Percentiles rank a stretch among this genome's conserved stretches.
phyloP scores from a whole-genome alignment of 139 green algal species.

The Chlorella sp. region DNA sequence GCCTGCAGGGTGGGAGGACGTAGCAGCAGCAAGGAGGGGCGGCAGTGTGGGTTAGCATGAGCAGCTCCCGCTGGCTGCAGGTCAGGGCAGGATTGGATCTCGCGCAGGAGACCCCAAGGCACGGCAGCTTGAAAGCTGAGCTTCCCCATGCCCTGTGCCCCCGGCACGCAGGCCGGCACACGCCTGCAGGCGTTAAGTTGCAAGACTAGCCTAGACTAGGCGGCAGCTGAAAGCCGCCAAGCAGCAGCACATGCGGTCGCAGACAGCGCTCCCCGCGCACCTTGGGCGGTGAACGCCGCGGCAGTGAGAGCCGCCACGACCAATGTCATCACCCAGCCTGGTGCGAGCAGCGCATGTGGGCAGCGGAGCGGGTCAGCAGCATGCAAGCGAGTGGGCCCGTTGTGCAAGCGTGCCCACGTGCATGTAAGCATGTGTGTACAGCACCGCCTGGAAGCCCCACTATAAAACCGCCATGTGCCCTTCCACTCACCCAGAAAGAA shows the following conservation, averaged over 20 bases:
- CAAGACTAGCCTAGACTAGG: too few species aligned
- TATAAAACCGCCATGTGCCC: too few species aligned
- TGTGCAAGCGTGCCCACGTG: too few species aligned
- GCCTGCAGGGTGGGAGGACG: not conserved
- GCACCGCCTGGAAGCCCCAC: too few species aligned
- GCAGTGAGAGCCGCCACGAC: constrained; percentile 35
- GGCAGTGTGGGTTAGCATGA: not conserved
- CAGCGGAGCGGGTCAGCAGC: too few species aligned
- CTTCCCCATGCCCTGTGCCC: not conserved
- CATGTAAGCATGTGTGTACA: too few species aligned
- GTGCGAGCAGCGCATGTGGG: too few species aligned
- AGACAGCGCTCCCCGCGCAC: not conserved
- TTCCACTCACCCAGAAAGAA: constrained; percentile 9
- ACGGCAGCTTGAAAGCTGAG: too few species aligned
- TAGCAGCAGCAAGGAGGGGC: not conserved
- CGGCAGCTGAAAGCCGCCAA: not conserved
- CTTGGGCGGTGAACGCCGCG: not conserved
- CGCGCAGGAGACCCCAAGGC: too few species aligned
- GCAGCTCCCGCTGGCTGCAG: too few species aligned
- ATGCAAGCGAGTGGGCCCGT: too few species aligned
- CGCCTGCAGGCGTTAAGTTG: not conserved
- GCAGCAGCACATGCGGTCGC: not conserved
- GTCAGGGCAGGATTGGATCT: not conserved
- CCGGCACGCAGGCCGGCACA: not conserved
- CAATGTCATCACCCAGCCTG: constrained; percentile 43